A percentile compares a stretch with the other conserved stretches of the same genome.
These are phyloP conservation scores for Drechslera avenae DNA, from an alignment of 2,329 filamentous ascomycete genomes.

Conservation along the genomic window DNA sequence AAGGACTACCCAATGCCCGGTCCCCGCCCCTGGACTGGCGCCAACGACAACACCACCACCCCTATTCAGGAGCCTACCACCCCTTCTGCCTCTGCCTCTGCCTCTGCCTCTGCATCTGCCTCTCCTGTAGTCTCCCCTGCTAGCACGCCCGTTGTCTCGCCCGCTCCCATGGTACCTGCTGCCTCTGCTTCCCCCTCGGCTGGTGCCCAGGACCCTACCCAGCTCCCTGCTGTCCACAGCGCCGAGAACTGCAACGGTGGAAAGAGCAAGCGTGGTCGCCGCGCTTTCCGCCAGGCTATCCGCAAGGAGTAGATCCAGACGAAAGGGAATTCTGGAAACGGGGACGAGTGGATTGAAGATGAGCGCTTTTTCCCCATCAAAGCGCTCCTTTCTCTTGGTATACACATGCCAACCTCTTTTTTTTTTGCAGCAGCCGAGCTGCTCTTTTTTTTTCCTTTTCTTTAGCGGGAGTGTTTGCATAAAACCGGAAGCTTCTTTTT, in stretches of 20 bases:
- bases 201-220: background rate
- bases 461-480: too few species aligned
- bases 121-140: background rate
- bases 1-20: constrained; percentile 28
- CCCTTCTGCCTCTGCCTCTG: background rate
- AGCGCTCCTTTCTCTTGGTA: background rate
- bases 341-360: background rate
- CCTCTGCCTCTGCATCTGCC: background rate
- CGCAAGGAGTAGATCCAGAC: background rate
- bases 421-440: constrained; percentile 6
- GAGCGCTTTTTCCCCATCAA: background rate
- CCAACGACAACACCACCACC: constrained; percentile 7
- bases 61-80: background rate
- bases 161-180: background rate
- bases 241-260: constrained; percentile 3
- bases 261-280: constrained; percentile 7
- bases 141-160: background rate
- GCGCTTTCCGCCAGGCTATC: constrained; percentile 8
- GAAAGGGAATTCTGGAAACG: background rate
- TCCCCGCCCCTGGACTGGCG: constrained; percentile 25
- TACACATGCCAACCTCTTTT: background rate
- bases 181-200: background rate
- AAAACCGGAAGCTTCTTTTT: too few species aligned
- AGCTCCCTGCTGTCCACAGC: background rate
- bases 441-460: too few species aligned